These are phyloP conservation scores for Infundibulicybe gibba DNA, from an alignment of 768 basidiomycete species.

Conservation along the genomic window DNA sequence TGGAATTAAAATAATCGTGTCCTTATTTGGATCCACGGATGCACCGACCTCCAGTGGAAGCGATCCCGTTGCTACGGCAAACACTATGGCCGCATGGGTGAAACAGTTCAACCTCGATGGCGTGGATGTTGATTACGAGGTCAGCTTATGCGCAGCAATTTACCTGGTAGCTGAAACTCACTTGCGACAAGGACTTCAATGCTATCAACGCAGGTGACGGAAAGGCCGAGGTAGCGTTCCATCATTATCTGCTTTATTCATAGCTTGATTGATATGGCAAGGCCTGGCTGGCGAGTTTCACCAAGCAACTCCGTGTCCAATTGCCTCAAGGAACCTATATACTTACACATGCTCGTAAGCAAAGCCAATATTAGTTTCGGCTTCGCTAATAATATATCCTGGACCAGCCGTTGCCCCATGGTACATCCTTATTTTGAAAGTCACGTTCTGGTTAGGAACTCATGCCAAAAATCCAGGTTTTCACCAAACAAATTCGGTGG, in stretches of 20 bases:
- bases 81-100: conserved; percentile 50
- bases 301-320: conserved; percentile 38
- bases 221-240: conserved; percentile 34
- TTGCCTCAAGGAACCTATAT: conserved; percentile 47
- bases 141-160: conserved; percentile 6
- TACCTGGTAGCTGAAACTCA: background rate
- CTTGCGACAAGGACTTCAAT: conserved; percentile 39
- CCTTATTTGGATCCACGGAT: conserved; percentile 47
- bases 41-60: conserved; percentile 40
- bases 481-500: conserved; percentile 30
- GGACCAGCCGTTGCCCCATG: conserved; percentile 42
- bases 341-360: conserved; percentile 48
- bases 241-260: background rate
- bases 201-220: conserved; percentile 41
- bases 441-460: background rate
- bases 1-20: conserved; percentile 59
- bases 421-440: conserved; percentile 12
- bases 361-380: conserved; percentile 9
- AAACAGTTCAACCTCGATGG: conserved; percentile 48
- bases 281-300: conserved; percentile 50
- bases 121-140: conserved; percentile 58
- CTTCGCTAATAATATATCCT: background rate
- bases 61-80: conserved; percentile 42
- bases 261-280: conserved; percentile 7
- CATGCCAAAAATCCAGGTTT: conserved; percentile 25